phyloP scores from a whole-genome alignment of 805 yeast genomes.

The Kuraishia hungarica region DNA sequence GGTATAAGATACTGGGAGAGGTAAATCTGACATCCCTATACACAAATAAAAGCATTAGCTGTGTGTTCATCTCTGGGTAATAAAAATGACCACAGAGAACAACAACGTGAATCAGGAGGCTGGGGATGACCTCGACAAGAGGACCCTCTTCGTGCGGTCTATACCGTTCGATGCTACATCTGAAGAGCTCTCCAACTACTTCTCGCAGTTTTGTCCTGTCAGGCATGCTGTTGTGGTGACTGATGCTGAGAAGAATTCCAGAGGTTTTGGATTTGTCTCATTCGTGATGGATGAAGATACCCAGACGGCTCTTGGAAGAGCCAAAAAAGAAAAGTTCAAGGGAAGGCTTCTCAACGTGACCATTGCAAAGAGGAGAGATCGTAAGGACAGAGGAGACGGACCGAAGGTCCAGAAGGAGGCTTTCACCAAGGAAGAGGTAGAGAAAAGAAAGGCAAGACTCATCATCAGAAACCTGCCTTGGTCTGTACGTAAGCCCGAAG shows the following conservation, averaged over 20 bases:
- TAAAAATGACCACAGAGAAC: not conserved
- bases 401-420: constrained; percentile 7
- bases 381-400: constrained; percentile 32
- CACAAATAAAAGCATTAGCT: not conserved
- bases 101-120: not conserved
- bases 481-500: constrained; percentile 78
- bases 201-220: constrained; percentile 89
- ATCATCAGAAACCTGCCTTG: constrained; percentile 93
- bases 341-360: constrained; percentile 68
- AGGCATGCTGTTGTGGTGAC: constrained; percentile 90
- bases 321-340: constrained; percentile 60
- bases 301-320: constrained; percentile 55
- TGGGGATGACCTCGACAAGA: constrained; percentile 35
- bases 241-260: constrained; percentile 66
- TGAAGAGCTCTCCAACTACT: constrained; percentile 74
- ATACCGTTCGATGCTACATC: constrained; percentile 75
- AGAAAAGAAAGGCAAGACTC: constrained; percentile 77
- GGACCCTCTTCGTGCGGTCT: constrained; percentile 78
- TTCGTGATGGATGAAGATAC: constrained; percentile 85
- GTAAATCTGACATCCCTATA: not conserved
- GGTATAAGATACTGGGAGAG: not conserved
- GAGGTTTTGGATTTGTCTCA: constrained; percentile 95
- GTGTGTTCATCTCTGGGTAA: not conserved
- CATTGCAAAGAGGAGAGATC: constrained; percentile 86
- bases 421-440: constrained; percentile 31